Evolutionary conservation across 768 basidiomycete genomes (phyloP), one percentile per base, ranked within the genome.

Genomic region (Suillus fuscotomentosus): DNA sequence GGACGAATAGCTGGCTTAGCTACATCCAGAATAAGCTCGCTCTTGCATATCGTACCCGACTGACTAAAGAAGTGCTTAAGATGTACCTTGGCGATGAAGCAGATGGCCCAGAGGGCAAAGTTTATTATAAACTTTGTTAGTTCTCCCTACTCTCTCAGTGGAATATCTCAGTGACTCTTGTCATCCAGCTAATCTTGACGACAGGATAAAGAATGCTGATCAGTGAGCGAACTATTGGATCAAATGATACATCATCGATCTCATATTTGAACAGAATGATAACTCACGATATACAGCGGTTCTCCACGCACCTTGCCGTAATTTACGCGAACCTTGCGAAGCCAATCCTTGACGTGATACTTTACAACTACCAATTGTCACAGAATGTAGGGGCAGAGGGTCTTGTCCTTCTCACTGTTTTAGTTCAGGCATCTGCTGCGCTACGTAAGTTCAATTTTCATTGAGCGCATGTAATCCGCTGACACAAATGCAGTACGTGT

Each of bases 261-360:
- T 31, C 50, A 41, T 51, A 34, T 47, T 36, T 8, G 1, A 31
- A 59, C 70, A 95, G 91, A 80, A 95, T 95, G 90, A 92, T 97
- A 60, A 97, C 95, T 2, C 89, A 96, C 64, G 97, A 99, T 75
- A 95, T 98, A 56, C 93, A 96, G 73, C 90, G 90, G 61, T 99
- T 97, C 78, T 93, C 94, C 15, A 85, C 84, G 5, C 90, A 94
- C 72, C 84, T 99, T 7, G 95, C 97, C 14, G 94, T 94, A 20
- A 95, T 99, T 42, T 99, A 98, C 76, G 86, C 88, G 17, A 98
- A 98, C 74, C 78, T 98, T 45, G 95, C 95, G 34, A 99, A 99
- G 77, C 97, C 97, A 8, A 82, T 91, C 17, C 83, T 97, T 43
- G 97, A 98, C 70, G 91, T 92, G 55, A 93, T 97, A 54, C 79